Base-by-base conservation (phyloP, 108 stramenopile species). In the Skeletonema costatum region DNA sequence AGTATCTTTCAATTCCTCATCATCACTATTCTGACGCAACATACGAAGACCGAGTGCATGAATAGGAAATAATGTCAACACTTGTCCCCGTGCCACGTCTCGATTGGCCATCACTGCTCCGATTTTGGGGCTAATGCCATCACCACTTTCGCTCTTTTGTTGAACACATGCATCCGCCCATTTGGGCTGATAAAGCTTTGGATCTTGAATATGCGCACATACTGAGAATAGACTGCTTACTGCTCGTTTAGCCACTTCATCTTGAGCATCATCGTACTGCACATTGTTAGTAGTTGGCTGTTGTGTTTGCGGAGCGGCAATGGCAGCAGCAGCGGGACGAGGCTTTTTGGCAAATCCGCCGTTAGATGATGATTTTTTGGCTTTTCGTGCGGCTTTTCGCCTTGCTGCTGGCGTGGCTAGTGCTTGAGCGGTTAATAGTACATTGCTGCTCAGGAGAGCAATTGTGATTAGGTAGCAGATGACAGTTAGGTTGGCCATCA, bases 201-300 rank as follows among this genome's bases (percentile, higher is more conserved):
- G 75, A 64, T 81, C 46, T 81, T 81, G 80, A 35, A 81, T 71
- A 46, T 81, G 80, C 10, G 74, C 32, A 53, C 80, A 81, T 19
- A 76, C 75, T 1, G 71, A 72, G 29, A 81, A 76, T 10, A 81
- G 5, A 50, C 62, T 72, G 1, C 60, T 68, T 30, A 70, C 75
- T 19, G 72, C 53, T 51, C 69, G 68, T 35, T 76, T 73, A 1
- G 73, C 73, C 14, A 46, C 60, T 30, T 79, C 73, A 48, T 79
- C 78, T 14, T 61, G 3, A 16, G 14, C 32, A 63, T 29, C 12
- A 46, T 46, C 16, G 4, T 46, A n/a, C 14, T 46, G 14, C 5
- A n/a, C 44, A 41, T 10, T 10, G 5, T 46, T n/a, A 3, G 0
- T 42, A 13, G 16, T 46, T 46, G 44, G 0, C 5, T 16, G 44